These are phyloP conservation scores for Parasitella parasitica DNA, from an alignment of 371 early-diverging fungal genomes.

Conservation along the genomic window DNA sequence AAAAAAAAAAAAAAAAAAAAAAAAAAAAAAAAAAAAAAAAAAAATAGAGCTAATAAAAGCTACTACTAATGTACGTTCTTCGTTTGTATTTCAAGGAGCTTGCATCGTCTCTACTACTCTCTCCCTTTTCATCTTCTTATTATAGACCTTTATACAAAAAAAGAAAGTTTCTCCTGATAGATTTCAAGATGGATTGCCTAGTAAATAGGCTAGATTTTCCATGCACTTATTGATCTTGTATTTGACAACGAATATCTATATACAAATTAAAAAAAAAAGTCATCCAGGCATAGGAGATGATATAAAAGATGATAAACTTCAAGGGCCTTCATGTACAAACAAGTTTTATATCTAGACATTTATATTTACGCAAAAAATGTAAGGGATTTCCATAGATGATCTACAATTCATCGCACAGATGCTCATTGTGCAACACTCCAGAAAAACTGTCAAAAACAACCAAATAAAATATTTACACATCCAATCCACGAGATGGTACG, in stretches of 20 bases:
- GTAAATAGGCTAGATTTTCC: not conserved
- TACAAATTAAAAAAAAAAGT: not conserved
- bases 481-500: no score
- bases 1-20: not conserved
- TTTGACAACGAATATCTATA: not conserved
- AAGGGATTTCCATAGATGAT: not conserved
- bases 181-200: no score
- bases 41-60: not conserved
- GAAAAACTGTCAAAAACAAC: not conserved
- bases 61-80: no score
- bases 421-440: not conserved
- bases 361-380: not conserved
- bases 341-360: not conserved
- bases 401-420: not conserved
- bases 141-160: slow-evolving; percentile 4
- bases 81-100: not conserved
- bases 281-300: not conserved
- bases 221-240: not conserved
- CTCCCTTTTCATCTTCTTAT: not conserved
- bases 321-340: not conserved
- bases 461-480: no score
- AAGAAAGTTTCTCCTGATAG: not conserved
- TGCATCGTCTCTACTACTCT: not conserved
- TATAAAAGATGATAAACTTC: not conserved
- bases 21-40: not conserved